A percentile compares a stretch with the other conserved stretches of the same genome.
phyloP scores from a whole-genome alignment of 192 early-diverging fungal genomes.

The Rhizophagus clarus region DNA sequence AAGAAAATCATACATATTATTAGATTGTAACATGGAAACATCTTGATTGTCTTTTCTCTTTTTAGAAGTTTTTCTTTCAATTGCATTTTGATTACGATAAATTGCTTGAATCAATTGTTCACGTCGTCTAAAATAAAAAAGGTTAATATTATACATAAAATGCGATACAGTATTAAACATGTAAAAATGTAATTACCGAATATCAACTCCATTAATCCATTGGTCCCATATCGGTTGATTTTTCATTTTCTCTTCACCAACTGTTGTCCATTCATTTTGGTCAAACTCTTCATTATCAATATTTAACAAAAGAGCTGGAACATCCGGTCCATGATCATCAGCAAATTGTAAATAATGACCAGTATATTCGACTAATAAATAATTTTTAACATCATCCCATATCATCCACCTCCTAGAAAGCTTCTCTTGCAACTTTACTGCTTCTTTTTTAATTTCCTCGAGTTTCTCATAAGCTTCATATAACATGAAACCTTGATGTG shows the following conservation, averaged over 20 bases:
- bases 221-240: neutral
- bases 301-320: neutral
- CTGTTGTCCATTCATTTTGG: neutral
- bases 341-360: conserved; percentile 30
- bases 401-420: neutral
- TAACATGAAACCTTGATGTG: neutral
- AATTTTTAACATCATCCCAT: conserved; percentile 32
- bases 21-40: neutral
- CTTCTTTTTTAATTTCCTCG: neutral
- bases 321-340: neutral
- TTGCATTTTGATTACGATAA: neutral
- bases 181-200: neutral
- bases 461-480: neutral
- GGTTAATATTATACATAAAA: neutral
- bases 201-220: neutral
- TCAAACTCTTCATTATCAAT: neutral
- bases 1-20: conserved; percentile 1
- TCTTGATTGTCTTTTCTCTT: neutral
- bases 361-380: conserved; percentile 17
- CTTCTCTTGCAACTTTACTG: neutral
- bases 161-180: neutral
- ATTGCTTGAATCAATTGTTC: neutral
- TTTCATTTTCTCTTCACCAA: neutral
- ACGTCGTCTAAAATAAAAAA: neutral
- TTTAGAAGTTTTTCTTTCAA: neutral